Evolutionary conservation across 2,329 filamentous ascomycete genomes (phyloP).

Genomic region (Trichoderma pleuroti): DNA sequence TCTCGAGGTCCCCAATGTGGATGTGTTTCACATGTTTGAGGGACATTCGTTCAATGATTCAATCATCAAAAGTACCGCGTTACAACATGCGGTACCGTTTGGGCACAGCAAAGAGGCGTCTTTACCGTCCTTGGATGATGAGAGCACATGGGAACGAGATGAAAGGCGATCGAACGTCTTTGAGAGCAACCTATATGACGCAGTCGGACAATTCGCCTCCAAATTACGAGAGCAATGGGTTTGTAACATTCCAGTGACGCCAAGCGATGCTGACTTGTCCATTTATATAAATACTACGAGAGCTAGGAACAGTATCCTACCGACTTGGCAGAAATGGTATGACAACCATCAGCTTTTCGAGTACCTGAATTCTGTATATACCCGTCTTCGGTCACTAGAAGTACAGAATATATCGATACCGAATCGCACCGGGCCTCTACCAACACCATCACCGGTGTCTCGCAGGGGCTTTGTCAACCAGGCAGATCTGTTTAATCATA

Average conservation of each 20-base stretch:
- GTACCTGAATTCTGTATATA: neutral
- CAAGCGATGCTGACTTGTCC: fast-evolving
- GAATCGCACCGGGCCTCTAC: neutral
- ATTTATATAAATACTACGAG: neutral
- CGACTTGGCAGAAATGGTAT: neutral
- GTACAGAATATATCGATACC: neutral
- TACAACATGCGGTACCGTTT: neutral
- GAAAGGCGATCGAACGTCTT: neutral
- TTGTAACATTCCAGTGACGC: neutral
- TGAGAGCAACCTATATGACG: neutral
- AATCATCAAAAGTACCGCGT: neutral
- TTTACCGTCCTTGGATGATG: neutral
- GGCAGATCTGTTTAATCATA: neutral
- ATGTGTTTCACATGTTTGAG: neutral
- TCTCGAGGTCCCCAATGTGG: neutral
- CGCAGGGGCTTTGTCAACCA: neutral
- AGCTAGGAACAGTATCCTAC: neutral
- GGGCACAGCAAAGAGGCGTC: neutral
- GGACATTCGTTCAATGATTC: neutral
- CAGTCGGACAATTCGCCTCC: neutral
- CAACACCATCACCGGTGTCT: neutral
- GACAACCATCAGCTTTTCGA: neutral
- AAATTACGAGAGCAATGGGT: neutral
- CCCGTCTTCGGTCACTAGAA: neutral
- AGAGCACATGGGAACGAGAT: neutral